phyloP scores from a whole-genome alignment of 2,329 filamentous ascomycete species.

The Colletotrichum lentis region DNA sequence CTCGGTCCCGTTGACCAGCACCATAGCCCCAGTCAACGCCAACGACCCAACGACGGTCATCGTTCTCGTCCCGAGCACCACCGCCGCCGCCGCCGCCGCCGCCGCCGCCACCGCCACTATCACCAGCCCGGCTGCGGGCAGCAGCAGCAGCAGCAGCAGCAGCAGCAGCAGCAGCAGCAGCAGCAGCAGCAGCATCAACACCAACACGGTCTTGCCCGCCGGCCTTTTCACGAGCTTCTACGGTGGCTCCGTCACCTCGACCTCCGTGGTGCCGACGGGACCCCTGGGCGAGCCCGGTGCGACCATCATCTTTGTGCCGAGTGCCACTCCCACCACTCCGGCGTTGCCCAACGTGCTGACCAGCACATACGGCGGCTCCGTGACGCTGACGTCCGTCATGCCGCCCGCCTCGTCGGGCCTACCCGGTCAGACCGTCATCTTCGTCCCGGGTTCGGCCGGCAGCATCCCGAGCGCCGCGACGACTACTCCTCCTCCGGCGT shows the following conservation, averaged over 20 bases:
- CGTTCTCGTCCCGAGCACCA: constrained; percentile 21
- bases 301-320: constrained; percentile 10
- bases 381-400: constrained; percentile 10
- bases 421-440: constrained; percentile 3
- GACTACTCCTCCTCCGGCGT: too few relatives aligned
- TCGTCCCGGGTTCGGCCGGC: background rate
- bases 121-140: background rate
- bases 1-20: constrained; percentile 19
- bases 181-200: too few relatives aligned
- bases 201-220: constrained; percentile 1
- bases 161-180: too few relatives aligned
- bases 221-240: constrained; percentile 26
- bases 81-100: background rate
- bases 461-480: too few relatives aligned
- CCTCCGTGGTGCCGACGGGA: background rate
- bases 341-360: constrained; percentile 8
- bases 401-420: constrained; percentile 2
- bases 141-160: too few relatives aligned
- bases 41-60: constrained; percentile 27
- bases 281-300: constrained; percentile 8
- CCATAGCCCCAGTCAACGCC: constrained; percentile 22
- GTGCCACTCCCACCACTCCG: background rate
- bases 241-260: constrained; percentile 18
- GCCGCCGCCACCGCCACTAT: too few relatives aligned
- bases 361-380: constrained; percentile 26